Evolutionary conservation across 2,329 filamentous ascomycete species (phyloP).

Genomic region (Paradendryphiella salina): DNA sequence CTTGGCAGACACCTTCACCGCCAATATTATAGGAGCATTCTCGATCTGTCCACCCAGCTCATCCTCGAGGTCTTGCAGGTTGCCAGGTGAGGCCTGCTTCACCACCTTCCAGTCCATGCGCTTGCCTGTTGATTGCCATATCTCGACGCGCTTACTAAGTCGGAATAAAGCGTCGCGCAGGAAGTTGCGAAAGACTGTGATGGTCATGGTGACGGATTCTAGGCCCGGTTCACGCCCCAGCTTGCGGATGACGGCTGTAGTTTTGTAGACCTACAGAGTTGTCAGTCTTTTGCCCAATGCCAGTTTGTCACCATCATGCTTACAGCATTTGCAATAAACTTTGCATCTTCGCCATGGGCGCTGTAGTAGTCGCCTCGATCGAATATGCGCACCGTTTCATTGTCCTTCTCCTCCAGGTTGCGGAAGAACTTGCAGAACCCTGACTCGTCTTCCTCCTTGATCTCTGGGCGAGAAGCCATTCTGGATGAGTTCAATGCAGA

Average conservation of each 20-base stretch:
- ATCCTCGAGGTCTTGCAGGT: slow-evolving; percentile 95
- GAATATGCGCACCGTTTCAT: slow-evolving; percentile 84
- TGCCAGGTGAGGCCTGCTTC: slow-evolving; percentile 91
- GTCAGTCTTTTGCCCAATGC: not conserved
- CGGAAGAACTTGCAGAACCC: slow-evolving; percentile 98
- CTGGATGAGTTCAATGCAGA: not conserved
- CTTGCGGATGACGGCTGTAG: slow-evolving; percentile 89
- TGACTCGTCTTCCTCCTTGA: slow-evolving; percentile 87
- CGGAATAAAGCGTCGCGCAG: slow-evolving; percentile 91
- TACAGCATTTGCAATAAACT: slow-evolving; percentile 78
- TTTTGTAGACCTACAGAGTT: slow-evolving; percentile 79
- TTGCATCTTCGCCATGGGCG: slow-evolving; percentile 83
- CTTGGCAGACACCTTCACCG: slow-evolving; percentile 90
- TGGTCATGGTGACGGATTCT: slow-evolving; percentile 90
- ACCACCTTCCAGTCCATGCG: slow-evolving; percentile 89
- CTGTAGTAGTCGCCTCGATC: slow-evolving; percentile 96
- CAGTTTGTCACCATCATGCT: slow-evolving; percentile 21
- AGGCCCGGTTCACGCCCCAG: slow-evolving; percentile 84
- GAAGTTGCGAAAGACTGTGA: slow-evolving; percentile 94
- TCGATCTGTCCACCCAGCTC: slow-evolving; percentile 87
- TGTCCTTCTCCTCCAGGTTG: slow-evolving; percentile 70
- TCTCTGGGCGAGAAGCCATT: slow-evolving; percentile 61
- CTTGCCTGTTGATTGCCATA: slow-evolving; percentile 73
- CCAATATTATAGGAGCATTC: slow-evolving; percentile 88
- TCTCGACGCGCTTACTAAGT: slow-evolving; percentile 86